Percentiles rank a stretch among this genome's conserved stretches.
Evolutionary conservation across 306 rosid species (phyloP).

Genomic region (Pachyrhizus erosus): DNA sequence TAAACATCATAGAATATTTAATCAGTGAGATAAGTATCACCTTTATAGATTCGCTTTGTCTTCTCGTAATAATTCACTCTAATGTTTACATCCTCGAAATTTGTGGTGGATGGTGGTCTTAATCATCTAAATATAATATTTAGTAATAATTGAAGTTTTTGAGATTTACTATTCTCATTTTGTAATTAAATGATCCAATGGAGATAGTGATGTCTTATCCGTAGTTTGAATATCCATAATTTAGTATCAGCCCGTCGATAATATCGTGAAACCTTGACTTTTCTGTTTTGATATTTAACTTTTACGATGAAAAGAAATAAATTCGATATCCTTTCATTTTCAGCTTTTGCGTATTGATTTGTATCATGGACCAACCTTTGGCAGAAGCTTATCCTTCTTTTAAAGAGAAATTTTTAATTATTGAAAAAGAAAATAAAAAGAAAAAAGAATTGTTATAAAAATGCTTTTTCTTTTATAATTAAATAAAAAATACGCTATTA

Average conservation of each 20-base stretch:
- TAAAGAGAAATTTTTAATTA: background rate
- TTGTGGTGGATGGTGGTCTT: conserved; percentile 16
- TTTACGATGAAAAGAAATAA: background rate
- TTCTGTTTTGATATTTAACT: background rate
- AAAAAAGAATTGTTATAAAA: too few species aligned
- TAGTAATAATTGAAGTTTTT: conserved; percentile 25
- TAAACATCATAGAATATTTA: background rate
- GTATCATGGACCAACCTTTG: background rate
- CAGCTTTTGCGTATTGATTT: background rate
- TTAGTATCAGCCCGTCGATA: background rate
- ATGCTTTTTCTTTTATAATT: background rate
- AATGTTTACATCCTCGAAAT: background rate
- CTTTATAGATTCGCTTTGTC: background rate
- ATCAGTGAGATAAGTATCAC: background rate
- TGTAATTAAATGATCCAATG: conserved; percentile 1
- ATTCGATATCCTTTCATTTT: background rate
- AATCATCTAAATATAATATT: conserved; percentile 21
- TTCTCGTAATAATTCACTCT: background rate
- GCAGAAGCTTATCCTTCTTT: background rate
- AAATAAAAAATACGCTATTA: background rate
- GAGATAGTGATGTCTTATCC: conserved; percentile 10
- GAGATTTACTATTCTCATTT: background rate
- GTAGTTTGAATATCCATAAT: conserved; percentile 16
- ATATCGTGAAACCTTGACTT: background rate
- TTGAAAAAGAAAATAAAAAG: background rate